phyloP scores from a whole-genome alignment of 305 asterid species.

The Plantago coronopus region DNA sequence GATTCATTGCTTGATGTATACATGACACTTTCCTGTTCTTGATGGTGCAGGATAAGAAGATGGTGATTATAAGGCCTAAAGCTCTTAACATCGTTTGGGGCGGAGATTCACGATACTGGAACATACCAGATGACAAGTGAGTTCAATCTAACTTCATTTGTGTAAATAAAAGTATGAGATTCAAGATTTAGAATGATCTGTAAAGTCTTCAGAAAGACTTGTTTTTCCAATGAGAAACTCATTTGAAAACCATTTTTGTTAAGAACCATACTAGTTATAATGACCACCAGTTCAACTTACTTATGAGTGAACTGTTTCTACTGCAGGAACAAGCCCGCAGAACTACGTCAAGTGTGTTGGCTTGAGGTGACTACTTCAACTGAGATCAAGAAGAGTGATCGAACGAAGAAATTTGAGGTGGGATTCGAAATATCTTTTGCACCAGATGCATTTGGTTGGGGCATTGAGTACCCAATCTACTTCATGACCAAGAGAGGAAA shows the following conservation, averaged over 20 bases:
- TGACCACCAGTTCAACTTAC: no score
- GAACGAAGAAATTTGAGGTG: background rate
- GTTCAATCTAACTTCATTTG: background rate
- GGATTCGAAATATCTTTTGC: conserved; percentile 1
- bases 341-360: conserved; percentile 5
- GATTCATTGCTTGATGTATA: no score
- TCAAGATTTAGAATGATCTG: no score
- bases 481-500: conserved; percentile 8
- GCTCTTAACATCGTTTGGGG: conserved; percentile 3
- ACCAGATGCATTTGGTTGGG: conserved; percentile 6
- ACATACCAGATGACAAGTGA: background rate
- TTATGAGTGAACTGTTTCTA: background rate
- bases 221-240: no score
- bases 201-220: no score
- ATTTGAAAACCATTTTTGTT: no score
- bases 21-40: background rate
- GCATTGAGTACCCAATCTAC: background rate
- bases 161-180: no score
- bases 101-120: conserved; percentile 9
- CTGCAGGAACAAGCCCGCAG: background rate
- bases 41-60: background rate
- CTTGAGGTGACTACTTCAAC: background rate
- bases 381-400: background rate
- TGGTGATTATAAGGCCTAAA: background rate
- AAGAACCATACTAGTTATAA: no score